Base-by-base conservation (phyloP, 169 alveolate genomes). In the Besnoitia besnoiti region DNA sequence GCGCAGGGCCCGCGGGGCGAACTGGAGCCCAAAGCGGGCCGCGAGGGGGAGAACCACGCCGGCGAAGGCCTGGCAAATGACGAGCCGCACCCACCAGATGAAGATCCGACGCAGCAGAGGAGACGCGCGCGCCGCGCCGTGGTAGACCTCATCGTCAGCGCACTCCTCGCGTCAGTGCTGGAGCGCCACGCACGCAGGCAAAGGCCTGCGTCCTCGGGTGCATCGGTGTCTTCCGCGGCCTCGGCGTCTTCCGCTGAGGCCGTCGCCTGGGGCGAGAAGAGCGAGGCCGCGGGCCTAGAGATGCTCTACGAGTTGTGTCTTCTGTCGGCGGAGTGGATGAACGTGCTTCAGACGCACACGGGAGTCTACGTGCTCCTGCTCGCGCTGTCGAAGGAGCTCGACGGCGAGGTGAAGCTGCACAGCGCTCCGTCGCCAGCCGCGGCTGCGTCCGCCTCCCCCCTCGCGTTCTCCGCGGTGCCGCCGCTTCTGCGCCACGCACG, bases 251-350 rank as follows among this genome's bases (percentile, higher is more conserved):
- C n/a, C n/a, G n/a, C n/a, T n/a, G n/a, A n/a, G n/a, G n/a, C n/a
- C n/a, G n/a, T n/a, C n/a, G 12, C 67, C 67, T 55, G 67, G 67
- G 67, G 24, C 7, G 82, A 2, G 12, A 7, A n/a, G 46, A 42
- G 82, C 46, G 82, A 73, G 44, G 46, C 82, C 27, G 82, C 82
- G n/a, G 82, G 47, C 24, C 44, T 73, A n/a, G 82, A 73, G 82
- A 73, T 73, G 39, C 46, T 73, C 82, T 73, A 73, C 82, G 47
- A 5, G 46, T 8, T 73, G 47, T 73, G 82, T 19, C 24, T 73
- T 8, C 82, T 73, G 3, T 73, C 82, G 44, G 46, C 39, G 16
- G 39, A n/a, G 44, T 73, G 82, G 82, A 24, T 73, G 46, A 4
- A 73, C 46, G 44, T 73, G 10, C 46, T 73, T 16, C 82, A 73